Evolutionary conservation across 179 eudicot genomes (phyloP), one percentile per base, ranked within the genome.

Genomic region (Silene coronaria): DNA sequence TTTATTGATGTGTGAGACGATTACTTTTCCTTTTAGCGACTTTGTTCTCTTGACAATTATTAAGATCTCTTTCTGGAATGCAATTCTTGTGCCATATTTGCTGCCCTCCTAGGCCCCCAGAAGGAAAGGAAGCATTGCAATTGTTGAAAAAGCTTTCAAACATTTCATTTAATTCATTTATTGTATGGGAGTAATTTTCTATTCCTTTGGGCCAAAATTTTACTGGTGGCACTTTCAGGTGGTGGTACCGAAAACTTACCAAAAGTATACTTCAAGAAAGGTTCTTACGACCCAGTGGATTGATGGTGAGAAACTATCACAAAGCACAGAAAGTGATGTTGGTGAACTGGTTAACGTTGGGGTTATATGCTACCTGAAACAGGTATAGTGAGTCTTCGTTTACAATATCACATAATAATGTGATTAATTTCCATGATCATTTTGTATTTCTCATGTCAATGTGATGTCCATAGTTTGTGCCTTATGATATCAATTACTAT

Each of bases 341-440:
- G 99, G 99, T 78, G 93, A 88, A 48, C 86, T 95, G 79, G 99
- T 95, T 70, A 95, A 92, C 84, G 97, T 95, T 84, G 99, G 99
- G 76, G 99, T 95, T 53, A 95, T 95, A 84, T 95, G 99, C 90
- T 95, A 95, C 89, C 89, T 95, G 66, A 95, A 95, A 91, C 99
- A 95, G 99, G 99, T 92, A 83, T 78, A 22, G 21, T 27, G 71
- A 30, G 51, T 64, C 71, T 80, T 55, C 30, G 27, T 36, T 75
- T 8, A 67, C 34, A 63, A 16, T 55, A 68, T 62, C 48, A 71
- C 63, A 28, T 51, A 53, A 28, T 6, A 53, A 60, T 16, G 14
- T 70, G 61, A 24, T 70, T 26, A 17, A 51, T 67, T 64, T 24
- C 68, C 58, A 21, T 71, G 63, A 67, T 57, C 13, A 14, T 80